Evolutionary conservation across 2,329 filamentous ascomycete species (phyloP).

Genomic region (Alternaria sp.): DNA sequence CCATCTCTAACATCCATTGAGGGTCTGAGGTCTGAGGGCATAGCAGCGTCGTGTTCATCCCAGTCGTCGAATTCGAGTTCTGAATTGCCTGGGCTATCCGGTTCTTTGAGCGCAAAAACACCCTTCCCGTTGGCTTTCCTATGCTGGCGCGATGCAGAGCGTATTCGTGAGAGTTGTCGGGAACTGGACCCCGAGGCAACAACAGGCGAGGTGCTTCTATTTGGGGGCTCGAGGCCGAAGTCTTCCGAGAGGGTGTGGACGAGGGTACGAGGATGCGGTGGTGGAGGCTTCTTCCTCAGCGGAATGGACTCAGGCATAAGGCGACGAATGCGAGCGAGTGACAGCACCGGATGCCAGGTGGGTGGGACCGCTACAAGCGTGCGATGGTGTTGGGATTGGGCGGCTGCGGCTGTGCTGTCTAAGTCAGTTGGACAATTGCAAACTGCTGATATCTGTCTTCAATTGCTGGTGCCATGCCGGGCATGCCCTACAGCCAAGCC

Average conservation of each 20-base stretch:
- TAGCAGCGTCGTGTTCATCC: slow-evolving; percentile 56
- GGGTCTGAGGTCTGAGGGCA: slow-evolving; percentile 61
- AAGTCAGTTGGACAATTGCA: slow-evolving; percentile 5
- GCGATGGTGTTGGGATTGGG: slow-evolving; percentile 19
- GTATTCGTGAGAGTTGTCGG: slow-evolving; percentile 31
- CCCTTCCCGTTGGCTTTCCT: slow-evolving; percentile 14
- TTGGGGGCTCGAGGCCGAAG: slow-evolving; percentile 24
- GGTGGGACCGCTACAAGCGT: slow-evolving; percentile 17
- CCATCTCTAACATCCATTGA: slow-evolving; percentile 52
- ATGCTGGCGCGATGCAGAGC: slow-evolving; percentile 33
- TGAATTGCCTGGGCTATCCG: slow-evolving; percentile 30
- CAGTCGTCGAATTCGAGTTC: slow-evolving; percentile 57
- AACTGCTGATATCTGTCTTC: slow-evolving; percentile 25
- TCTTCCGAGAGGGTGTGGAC: slow-evolving; percentile 28
- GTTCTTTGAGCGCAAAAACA: slow-evolving; percentile 26
- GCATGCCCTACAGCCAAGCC: slow-evolving; percentile 21
- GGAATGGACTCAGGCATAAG: slow-evolving; percentile 52
- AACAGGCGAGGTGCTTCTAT: slow-evolving; percentile 33
- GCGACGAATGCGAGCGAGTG: slow-evolving; percentile 34
- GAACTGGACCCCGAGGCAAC: slow-evolving; percentile 32
- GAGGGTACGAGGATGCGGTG: slow-evolving; percentile 27
- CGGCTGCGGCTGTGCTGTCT: slow-evolving; percentile 7
- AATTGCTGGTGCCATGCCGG: slow-evolving; percentile 10
- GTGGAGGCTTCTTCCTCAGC: slow-evolving; percentile 41
- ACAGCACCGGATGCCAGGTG: slow-evolving; percentile 17